Evolutionary conservation across 1,139 yeast genomes (phyloP).

Genomic region (Torulaspora pretoriensis): DNA sequence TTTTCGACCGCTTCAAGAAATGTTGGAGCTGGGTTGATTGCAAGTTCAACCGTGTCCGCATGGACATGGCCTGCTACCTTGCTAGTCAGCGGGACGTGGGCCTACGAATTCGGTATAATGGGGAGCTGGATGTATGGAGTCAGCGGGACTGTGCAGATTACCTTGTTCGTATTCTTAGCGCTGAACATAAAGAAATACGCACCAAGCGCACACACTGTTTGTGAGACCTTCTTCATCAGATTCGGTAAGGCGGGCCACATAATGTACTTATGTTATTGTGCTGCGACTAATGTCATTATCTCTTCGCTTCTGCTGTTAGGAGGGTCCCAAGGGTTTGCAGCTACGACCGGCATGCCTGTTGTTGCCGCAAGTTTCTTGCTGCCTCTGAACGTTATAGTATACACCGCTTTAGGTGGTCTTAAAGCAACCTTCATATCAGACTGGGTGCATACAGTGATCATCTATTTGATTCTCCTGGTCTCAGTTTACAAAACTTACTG

Average conservation of each 20-base stretch:
- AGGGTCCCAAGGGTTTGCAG: conserved; percentile 36
- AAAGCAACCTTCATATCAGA: conserved; percentile 48
- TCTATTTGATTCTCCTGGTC: conserved; percentile 40
- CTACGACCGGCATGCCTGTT: conserved; percentile 44
- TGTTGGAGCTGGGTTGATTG: conserved; percentile 40
- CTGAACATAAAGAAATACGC: conserved; percentile 17
- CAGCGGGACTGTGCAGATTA: conserved; percentile 19
- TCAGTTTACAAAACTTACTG: conserved; percentile 36
- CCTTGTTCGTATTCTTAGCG: conserved; percentile 17
- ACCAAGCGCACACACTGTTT: conserved; percentile 30
- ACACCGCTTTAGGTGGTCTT: conserved; percentile 50
- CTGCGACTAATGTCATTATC: conserved; percentile 38
- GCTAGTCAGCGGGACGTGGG: conserved; percentile 33
- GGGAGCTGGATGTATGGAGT: conserved; percentile 19
- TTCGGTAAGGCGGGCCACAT: conserved; percentile 44
- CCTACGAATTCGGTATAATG: conserved; percentile 15
- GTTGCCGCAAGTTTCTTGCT: conserved; percentile 48
- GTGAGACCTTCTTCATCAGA: conserved; percentile 36
- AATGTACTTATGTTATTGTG: conserved; percentile 36
- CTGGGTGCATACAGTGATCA: conserved; percentile 44
- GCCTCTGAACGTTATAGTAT: conserved; percentile 50
- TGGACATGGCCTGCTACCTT: conserved; percentile 48
- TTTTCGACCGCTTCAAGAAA: conserved; percentile 43
- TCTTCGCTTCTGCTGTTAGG: conserved; percentile 43
- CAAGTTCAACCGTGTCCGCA: conserved; percentile 39